Conservation (phyloP, 169 alveolate species). For the Plasmodium reichenowi region DNA sequence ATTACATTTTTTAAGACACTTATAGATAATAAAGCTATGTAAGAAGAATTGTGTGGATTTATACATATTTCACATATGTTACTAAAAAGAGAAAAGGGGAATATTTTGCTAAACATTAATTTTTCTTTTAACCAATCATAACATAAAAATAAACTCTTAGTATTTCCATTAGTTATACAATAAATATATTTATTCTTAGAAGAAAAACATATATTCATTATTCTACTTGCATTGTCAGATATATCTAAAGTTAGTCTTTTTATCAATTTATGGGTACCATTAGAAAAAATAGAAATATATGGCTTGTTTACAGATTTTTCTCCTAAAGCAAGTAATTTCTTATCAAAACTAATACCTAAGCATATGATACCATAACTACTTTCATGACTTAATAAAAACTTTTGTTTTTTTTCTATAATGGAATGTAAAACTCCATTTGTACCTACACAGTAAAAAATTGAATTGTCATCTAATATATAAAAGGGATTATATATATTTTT, state of each 20-base stretch:
- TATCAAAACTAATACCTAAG: slow-evolving; percentile 59
- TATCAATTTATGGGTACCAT: slow-evolving; percentile 16
- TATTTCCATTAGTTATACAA: slow-evolving; percentile 70
- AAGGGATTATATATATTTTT: slow-evolving; percentile 52
- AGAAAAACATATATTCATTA: slow-evolving; percentile 54
- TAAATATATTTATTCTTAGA: slow-evolving; percentile 71
- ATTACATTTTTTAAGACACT: neutral
- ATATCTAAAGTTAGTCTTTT: slow-evolving; percentile 48
- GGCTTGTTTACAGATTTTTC: slow-evolving; percentile 65
- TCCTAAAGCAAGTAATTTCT: slow-evolving; percentile 60
- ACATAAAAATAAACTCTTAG: slow-evolving; percentile 73
- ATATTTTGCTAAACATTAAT: slow-evolving; percentile 58
- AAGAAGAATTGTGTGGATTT: slow-evolving; percentile 54
- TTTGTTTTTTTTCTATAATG: slow-evolving; percentile 44
- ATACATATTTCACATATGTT: slow-evolving; percentile 43
- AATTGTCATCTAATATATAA: slow-evolving; percentile 44
- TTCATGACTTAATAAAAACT: slow-evolving; percentile 48
- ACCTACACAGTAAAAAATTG: slow-evolving; percentile 55
- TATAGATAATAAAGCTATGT: slow-evolving; percentile 41
- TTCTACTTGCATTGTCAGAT: slow-evolving; percentile 61
- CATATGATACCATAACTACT: slow-evolving; percentile 70
- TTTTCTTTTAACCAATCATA: slow-evolving; percentile 65
- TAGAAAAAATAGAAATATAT: slow-evolving; percentile 38
- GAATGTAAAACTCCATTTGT: slow-evolving; percentile 69
- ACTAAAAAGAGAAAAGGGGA: slow-evolving; percentile 28